phyloP scores from a whole-genome alignment of 2,329 filamentous ascomycete species.

The Penicillium paneum region DNA sequence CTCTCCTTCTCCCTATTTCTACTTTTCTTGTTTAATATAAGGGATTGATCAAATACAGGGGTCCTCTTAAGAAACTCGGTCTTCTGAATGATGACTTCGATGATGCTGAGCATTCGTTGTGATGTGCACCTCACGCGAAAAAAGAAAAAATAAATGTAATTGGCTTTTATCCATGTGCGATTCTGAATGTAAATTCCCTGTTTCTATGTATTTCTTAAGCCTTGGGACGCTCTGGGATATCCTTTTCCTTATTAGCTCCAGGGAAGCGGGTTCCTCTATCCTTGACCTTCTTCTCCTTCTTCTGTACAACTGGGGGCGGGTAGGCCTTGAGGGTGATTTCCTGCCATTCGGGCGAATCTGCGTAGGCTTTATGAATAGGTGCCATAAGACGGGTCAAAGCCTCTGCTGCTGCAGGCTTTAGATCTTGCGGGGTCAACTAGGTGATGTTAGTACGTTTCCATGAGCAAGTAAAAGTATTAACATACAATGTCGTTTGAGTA shows the following conservation, averaged over 20 bases:
- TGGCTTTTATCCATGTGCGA: too few species aligned
- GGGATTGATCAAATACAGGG: too few species aligned
- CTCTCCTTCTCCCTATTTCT: too few species aligned
- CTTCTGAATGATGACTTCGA: too few species aligned
- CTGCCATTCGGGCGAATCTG: constrained; percentile 74
- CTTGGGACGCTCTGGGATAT: neutral
- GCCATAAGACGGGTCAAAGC: constrained; percentile 70
- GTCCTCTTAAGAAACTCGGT: too few species aligned
- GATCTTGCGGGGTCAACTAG: constrained; percentile 76
- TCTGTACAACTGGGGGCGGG: constrained; percentile 62
- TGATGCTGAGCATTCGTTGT: too few species aligned
- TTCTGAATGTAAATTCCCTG: neutral
- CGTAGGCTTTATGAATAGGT: constrained; percentile 72
- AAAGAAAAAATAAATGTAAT: too few species aligned
- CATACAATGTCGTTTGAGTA: constrained; percentile 73
- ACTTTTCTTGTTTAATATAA: too few species aligned
- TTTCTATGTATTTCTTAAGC: neutral
- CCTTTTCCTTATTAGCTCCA: constrained; percentile 8
- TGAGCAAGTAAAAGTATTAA: constrained; percentile 16
- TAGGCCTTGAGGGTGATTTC: constrained; percentile 74
- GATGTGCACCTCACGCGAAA: too few species aligned
- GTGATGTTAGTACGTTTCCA: constrained; percentile 4
- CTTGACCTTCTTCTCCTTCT: constrained; percentile 74
- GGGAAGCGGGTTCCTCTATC: constrained; percentile 64
- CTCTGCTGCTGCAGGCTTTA: constrained; percentile 79